Conservation (phyloP, 495 filamentous ascomycete genomes). For the Penicillium canescens region DNA sequence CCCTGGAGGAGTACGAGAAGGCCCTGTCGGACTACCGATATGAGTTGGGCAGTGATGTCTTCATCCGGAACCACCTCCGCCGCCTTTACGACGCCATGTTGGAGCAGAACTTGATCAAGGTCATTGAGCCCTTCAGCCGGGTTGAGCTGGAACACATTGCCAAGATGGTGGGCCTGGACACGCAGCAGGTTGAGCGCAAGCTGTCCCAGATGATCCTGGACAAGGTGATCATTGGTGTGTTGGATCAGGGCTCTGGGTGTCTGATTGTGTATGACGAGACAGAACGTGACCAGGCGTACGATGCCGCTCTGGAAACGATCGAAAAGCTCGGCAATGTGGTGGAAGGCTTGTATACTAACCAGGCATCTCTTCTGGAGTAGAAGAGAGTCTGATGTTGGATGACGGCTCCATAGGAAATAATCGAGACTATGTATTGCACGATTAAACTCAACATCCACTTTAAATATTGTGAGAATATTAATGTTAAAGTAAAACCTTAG, state of each 20-base stretch:
- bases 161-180: conserved; percentile 95
- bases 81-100: conserved; percentile 97
- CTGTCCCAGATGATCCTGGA: conserved; percentile 98
- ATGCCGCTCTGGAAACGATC: conserved; percentile 90
- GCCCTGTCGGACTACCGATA: conserved; percentile 85
- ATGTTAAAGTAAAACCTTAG: not conserved
- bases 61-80: conserved; percentile 92
- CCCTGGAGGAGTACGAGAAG: conserved; percentile 93
- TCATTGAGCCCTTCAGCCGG: conserved; percentile 96
- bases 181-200: conserved; percentile 95
- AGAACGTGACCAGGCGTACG: conserved; percentile 88
- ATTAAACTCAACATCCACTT: not conserved
- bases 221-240: conserved; percentile 95
- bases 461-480: not conserved
- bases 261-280: conserved; percentile 96
- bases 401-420: conserved; percentile 23
- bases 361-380: conserved; percentile 92
- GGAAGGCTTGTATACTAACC: conserved; percentile 95
- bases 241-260: conserved; percentile 97
- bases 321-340: conserved; percentile 97
- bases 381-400: conserved; percentile 23
- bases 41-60: conserved; percentile 88
- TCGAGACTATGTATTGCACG: conserved; percentile 13
- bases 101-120: conserved; percentile 98
- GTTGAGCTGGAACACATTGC: conserved; percentile 97